phyloP scores from a whole-genome alignment of 306 rosid species.

The Cercis canadensis region DNA sequence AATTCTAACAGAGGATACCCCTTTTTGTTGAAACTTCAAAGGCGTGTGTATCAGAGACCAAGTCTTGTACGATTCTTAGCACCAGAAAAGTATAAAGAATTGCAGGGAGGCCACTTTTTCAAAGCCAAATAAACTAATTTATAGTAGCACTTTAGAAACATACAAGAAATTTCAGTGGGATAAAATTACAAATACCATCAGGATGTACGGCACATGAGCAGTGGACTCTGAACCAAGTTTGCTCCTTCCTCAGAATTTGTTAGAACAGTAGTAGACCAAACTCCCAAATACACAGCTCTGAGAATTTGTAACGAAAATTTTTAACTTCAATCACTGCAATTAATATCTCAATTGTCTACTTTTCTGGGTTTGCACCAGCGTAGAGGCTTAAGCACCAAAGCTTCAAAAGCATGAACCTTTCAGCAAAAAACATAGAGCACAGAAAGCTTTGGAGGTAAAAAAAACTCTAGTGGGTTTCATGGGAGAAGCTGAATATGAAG shows the following conservation, averaged over 20 bases:
- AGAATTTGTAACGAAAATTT: conserved; percentile 30
- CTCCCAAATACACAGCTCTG: conserved; percentile 1
- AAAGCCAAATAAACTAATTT: conserved; percentile 22
- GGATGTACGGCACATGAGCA: conserved; percentile 35
- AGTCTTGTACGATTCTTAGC: conserved; percentile 19
- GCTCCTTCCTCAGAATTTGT: conserved; percentile 5
- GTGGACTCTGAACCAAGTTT: conserved; percentile 23
- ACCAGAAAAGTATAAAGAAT: background rate
- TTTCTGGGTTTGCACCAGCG: conserved; percentile 33
- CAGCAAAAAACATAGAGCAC: conserved; percentile 3
- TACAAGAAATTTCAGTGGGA: conserved; percentile 26
- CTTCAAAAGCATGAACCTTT: conserved; percentile 30
- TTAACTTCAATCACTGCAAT: conserved; percentile 36
- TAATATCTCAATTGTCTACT: conserved; percentile 31
- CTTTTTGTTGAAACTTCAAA: background rate
- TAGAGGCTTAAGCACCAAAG: conserved; percentile 18
- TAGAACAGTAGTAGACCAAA: background rate
- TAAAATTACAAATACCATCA: conserved; percentile 38
- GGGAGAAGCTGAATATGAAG: conserved; percentile 34
- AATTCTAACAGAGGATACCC: conserved; percentile 17
- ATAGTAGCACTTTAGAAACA: background rate
- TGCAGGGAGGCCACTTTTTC: conserved; percentile 8
- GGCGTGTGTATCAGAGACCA: conserved; percentile 18
- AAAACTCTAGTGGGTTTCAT: conserved; percentile 7
- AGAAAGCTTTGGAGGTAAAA: conserved; percentile 9